These are phyloP conservation scores for Termitomyces sp. DNA, from an alignment of 768 basidiomycete species.

Conservation along the genomic window DNA sequence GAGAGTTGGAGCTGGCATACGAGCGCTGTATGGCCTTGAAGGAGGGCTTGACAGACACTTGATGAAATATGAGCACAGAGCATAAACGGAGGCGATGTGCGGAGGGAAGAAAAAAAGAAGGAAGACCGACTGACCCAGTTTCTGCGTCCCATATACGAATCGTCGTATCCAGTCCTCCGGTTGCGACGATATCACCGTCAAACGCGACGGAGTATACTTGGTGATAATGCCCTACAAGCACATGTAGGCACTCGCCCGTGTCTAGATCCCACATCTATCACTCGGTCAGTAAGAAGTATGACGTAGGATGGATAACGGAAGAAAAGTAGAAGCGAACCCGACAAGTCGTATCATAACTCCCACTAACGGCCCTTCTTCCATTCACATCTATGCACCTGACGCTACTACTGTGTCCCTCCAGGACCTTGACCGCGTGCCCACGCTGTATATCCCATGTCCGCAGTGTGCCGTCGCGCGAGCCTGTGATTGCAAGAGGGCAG, in stretches of 20 bases:
- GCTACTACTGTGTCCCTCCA: conserved; percentile 74
- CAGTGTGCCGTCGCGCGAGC: conserved; percentile 80
- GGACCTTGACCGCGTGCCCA: conserved; percentile 57
- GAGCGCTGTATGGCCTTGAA: conserved; percentile 89
- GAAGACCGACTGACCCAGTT: conserved; percentile 57
- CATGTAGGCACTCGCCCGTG: conserved; percentile 80
- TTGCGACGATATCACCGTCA: conserved; percentile 75
- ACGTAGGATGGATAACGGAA: no score
- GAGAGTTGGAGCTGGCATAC: conserved; percentile 87
- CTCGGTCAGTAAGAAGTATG: no score
- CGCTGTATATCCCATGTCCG: conserved; percentile 92
- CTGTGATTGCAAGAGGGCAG: conserved; percentile 84
- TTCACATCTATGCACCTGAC: conserved; percentile 88
- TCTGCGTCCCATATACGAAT: conserved; percentile 86
- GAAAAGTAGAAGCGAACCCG: conserved; percentile 47
- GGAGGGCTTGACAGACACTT: conserved; percentile 76
- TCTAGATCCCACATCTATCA: conserved; percentile 84
- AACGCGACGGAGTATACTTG: conserved; percentile 92
- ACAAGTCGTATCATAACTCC: conserved; percentile 88
- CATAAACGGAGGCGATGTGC: neutral
- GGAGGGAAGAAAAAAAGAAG: neutral
- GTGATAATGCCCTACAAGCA: conserved; percentile 77
- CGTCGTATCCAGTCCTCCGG: conserved; percentile 90
- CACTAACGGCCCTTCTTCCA: conserved; percentile 80
- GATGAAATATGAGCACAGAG: neutral